These are phyloP conservation scores for Xylaria sp. DNA, from an alignment of 2,329 filamentous ascomycete genomes.

Conservation along the genomic window DNA sequence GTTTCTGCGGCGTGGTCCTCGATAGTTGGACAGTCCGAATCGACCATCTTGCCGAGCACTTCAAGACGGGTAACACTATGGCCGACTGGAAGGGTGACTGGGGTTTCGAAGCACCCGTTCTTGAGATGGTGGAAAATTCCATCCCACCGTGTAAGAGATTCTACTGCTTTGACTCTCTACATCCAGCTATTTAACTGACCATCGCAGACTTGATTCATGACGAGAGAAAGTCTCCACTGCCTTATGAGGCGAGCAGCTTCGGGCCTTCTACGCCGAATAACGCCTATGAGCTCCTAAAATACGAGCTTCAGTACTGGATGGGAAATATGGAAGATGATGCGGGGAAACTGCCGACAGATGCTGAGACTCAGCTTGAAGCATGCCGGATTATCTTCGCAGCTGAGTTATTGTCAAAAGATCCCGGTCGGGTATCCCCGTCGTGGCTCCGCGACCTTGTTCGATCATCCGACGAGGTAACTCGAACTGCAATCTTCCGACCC, in stretches of 20 bases:
- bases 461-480: conserved; percentile 46
- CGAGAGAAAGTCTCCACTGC: conserved; percentile 60
- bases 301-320: conserved; percentile 58
- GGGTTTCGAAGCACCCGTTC: conserved; percentile 65
- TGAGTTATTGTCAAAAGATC: conserved; percentile 49
- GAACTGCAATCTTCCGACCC: conserved; percentile 52
- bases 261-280: conserved; percentile 53
- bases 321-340: conserved; percentile 47
- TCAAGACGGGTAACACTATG: conserved; percentile 68
- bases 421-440: conserved; percentile 43
- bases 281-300: conserved; percentile 64
- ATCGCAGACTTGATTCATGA: conserved; percentile 63
- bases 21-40: conserved; percentile 63
- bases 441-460: conserved; percentile 65
- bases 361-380: conserved; percentile 60
- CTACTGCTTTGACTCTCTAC: conserved; percentile 31
- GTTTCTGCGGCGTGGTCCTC: conserved; percentile 66
- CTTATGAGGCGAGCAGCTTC: conserved; percentile 52
- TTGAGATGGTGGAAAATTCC: conserved; percentile 67
- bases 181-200: conserved; percentile 42
- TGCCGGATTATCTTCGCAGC: conserved; percentile 60
- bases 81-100: conserved; percentile 71
- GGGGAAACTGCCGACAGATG: conserved; percentile 49
- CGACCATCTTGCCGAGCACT: conserved; percentile 69
- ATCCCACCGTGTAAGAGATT: conserved; percentile 64